Base-by-base conservation (phyloP, 2,329 filamentous ascomycete species). In the Basipetospora sp. region DNA sequence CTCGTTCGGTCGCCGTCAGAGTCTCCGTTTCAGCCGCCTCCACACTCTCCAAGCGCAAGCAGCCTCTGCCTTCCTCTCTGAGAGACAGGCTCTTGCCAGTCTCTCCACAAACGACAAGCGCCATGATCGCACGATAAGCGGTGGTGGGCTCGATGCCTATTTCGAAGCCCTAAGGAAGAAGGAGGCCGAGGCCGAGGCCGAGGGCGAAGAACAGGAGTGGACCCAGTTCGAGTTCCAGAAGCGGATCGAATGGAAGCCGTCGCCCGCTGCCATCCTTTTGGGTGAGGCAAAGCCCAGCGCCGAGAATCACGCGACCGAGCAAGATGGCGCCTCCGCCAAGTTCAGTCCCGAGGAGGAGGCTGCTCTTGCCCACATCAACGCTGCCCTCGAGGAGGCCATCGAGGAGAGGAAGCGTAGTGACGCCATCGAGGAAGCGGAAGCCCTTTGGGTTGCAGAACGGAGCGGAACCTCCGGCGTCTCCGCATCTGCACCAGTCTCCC, bases 191-290 rank as follows among this genome's bases (percentile, higher is more conserved):
- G 62, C 39, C 30, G 42, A 51, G 4, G 50, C 50, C n/a, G 63
- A 68, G 15, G 71, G 72, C 27, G 62, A 77, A 34, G 80, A 85
- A 36, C 76, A 80, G 47, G 87, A 94, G 55, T 94, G 85, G 85
- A 79, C 79, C 31, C 85, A 94, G 55, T 92, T 86, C 51, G 82
- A 94, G 56, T 87, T 92, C 55, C 80, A 80, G 40, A 80, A 85
- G 58, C 73, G 79, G 45, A 84, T 94, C 49, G 87, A 90, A 54
- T 94, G 87, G 84, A 87, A 90, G 64, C 69, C 75, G 3, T 60
- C 63, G 16, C 62, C 66, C 4, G 63, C 67, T 18, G 62, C 70
- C 25, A 65, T 72, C 31, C 63, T 74, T 28, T 68, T 77, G 15
- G 70, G 77, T 41, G 74, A 81, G 45, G 67, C 71, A 47, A 67